Percentiles rank a stretch among this genome's conserved stretches.
Evolutionary conservation across 2,329 filamentous ascomycete genomes (phyloP).

Genomic region (Aureobasidium sp.): DNA sequence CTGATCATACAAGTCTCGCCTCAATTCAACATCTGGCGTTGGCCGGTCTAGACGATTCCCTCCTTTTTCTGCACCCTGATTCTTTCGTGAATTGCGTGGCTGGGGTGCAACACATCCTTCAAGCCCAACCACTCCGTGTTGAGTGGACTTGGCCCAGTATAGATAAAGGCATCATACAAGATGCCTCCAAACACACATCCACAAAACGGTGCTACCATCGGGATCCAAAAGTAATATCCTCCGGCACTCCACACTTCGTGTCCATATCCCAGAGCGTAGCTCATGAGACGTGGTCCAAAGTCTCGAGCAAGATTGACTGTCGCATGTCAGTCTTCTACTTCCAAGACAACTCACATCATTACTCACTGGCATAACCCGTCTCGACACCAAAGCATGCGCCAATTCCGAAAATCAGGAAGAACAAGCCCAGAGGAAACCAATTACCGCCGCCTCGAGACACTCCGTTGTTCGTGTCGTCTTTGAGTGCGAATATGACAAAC

Average conservation of each 20-base stretch:
- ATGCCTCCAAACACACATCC: constrained; percentile 58
- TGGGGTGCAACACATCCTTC: constrained; percentile 21
- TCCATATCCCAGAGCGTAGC: constrained; percentile 60
- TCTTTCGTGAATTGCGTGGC: constrained; percentile 19
- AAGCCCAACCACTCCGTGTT: constrained; percentile 49
- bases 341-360: constrained; percentile 23
- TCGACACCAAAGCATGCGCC: constrained; percentile 64
- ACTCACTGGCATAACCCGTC: constrained; percentile 51
- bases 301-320: constrained; percentile 60
- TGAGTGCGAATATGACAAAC: constrained; percentile 63
- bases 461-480: constrained; percentile 43
- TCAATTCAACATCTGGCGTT: too few species aligned
- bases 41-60: constrained; percentile 25
- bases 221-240: constrained; percentile 48
- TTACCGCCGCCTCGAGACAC: constrained; percentile 27
- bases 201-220: constrained; percentile 59
- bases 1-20: background rate
- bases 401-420: constrained; percentile 62
- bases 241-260: constrained; percentile 53
- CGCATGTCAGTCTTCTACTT: constrained; percentile 19
- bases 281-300: constrained; percentile 62
- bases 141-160: constrained; percentile 54
- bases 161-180: constrained; percentile 61
- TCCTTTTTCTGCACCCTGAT: constrained; percentile 23
- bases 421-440: constrained; percentile 52